A percentile compares a stretch with the other conserved stretches of the same genome.
phyloP scores from a whole-genome alignment of 352 stramenopile genomes.

The Salisapilia sapeloensis region DNA sequence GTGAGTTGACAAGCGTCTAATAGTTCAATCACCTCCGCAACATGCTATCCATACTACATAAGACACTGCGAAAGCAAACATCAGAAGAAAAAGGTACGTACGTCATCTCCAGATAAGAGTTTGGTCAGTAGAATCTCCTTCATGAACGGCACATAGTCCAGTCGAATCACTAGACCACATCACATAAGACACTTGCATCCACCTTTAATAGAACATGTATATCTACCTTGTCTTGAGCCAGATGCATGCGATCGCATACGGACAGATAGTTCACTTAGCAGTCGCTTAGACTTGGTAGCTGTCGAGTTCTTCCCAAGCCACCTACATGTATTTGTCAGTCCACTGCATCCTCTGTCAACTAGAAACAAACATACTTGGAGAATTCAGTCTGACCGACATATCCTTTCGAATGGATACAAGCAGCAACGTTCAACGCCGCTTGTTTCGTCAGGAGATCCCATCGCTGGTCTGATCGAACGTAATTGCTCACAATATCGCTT shows the following conservation, averaged over 20 bases:
- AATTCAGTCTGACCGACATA: constrained; percentile 85
- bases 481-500: constrained; percentile 64
- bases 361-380: constrained; percentile 57
- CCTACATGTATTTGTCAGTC: constrained; percentile 12
- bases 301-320: constrained; percentile 98
- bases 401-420: constrained; percentile 58
- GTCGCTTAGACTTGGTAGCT: constrained; percentile 86
- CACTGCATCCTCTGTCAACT: not conserved
- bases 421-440: constrained; percentile 81
- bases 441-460: constrained; percentile 91
- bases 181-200: not conserved
- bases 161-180: constrained; percentile 42
- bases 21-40: constrained; percentile 85
- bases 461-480: constrained; percentile 76
- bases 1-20: constrained; percentile 96
- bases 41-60: constrained; percentile 17
- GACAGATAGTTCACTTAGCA: constrained; percentile 91
- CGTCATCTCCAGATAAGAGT: constrained; percentile 54
- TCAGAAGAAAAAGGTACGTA: constrained; percentile 7
- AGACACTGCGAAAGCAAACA: not conserved
- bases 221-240: constrained; percentile 59
- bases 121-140: constrained; percentile 78
- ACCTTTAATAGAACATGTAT: not conserved
- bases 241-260: constrained; percentile 85
- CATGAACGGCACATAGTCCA: constrained; percentile 82